These are phyloP conservation scores for Priceomyces castillae DNA, from an alignment of 805 yeast genomes.

Conservation along the genomic window DNA sequence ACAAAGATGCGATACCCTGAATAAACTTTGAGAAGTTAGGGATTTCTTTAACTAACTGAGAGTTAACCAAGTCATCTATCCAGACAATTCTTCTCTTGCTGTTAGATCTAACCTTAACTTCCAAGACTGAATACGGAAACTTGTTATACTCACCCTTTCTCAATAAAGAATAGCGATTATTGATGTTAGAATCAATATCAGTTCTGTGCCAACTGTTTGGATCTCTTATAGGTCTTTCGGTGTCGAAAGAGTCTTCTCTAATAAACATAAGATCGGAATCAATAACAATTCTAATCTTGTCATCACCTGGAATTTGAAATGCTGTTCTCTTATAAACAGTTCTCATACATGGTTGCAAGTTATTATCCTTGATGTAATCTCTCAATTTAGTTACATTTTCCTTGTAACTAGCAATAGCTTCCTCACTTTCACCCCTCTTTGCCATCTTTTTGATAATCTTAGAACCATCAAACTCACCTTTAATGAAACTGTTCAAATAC, in stretches of 20 bases:
- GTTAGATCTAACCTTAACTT: constrained; percentile 58
- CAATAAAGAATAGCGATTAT: constrained; percentile 66
- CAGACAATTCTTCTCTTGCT: constrained; percentile 55
- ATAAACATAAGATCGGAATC: constrained; percentile 86
- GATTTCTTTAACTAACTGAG: constrained; percentile 86
- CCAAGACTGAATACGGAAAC: constrained; percentile 88
- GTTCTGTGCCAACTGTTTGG: constrained; percentile 88
- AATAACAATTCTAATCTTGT: constrained; percentile 82
- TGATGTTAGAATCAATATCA: constrained; percentile 78
- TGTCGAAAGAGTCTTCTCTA: constrained; percentile 87
- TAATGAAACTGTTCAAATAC: constrained; percentile 69
- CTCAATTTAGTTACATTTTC: constrained; percentile 59
- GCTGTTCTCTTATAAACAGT: constrained; percentile 89
- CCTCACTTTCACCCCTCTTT: constrained; percentile 56
- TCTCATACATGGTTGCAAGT: constrained; percentile 82
- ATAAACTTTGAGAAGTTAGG: constrained; percentile 91
- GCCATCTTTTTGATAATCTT: constrained; percentile 59
- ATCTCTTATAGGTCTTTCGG: constrained; percentile 82
- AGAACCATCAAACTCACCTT: constrained; percentile 45
- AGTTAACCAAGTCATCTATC: constrained; percentile 81
- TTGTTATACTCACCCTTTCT: constrained; percentile 82
- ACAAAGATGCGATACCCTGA: constrained; percentile 88
- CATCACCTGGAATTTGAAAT: constrained; percentile 97
- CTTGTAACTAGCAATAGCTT: constrained; percentile 50
- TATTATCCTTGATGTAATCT: constrained; percentile 57